Base-by-base conservation (phyloP, 2,329 filamentous ascomycete species). In the Aspergillus sp. region DNA sequence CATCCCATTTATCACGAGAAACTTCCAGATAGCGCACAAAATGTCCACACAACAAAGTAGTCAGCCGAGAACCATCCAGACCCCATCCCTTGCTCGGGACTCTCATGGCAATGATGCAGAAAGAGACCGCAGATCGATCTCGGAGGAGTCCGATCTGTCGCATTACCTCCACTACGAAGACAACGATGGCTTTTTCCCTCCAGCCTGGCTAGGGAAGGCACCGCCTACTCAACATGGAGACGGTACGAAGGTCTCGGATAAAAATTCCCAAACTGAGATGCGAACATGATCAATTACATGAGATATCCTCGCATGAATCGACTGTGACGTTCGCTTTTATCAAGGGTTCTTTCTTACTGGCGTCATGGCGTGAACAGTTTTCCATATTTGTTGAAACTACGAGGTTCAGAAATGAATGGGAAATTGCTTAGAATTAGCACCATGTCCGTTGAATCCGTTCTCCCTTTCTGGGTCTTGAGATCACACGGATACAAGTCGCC, bases 151-250 rank as follows among this genome's bases (percentile, higher is more conserved):
- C 5, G 64, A 70, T 21, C 21, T 73, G 17, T 68, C 69, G 27
- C 72, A 76, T 64, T 67, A 70, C 60, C 72, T 75, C 17, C 69
- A 74, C 55, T 75, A 71, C 27, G 71, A 75, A 59, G 73, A 76
- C 49, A 74, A 75, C 50, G 70, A 71, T 36, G 65, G 67, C 54
- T 76, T 76, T 59, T 76, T 76, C 47, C 71, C 72, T 25, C 72
- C 72, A 3, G 64, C 48, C 39, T 68, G 68, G 66, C 58, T 73
- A 7, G 70, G 70, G 2, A 65, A 71, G 53, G 62, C 67, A 7
- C 54, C 39, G 13, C 59, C 47, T 21, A 41, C 21, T 3, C 49
- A 55, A 47, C 30, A 23, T 15, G 38, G 39, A 21, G 23, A 10
- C 3, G 25, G 6, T 3, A n/a, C 25, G 27, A 50, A 30, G 4